phyloP scores from a whole-genome alignment of 2,329 filamentous ascomycete genomes.

The Ophiosphaerella narmari region DNA sequence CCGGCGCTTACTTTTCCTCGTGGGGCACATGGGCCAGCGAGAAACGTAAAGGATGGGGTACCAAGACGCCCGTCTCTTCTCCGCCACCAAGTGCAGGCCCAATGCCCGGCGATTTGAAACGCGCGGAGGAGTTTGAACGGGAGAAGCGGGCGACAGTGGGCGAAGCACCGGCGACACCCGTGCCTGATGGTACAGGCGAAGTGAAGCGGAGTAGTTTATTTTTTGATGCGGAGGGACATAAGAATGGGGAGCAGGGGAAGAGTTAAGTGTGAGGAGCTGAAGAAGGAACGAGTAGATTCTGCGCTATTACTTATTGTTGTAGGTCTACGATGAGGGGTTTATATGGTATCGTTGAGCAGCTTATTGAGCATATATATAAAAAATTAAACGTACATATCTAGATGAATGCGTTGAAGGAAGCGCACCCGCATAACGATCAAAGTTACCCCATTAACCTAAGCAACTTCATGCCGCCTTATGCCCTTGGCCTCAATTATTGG shows the following conservation, averaged over 20 bases:
- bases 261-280: not conserved
- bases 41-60: constrained; percentile 61
- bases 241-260: not conserved
- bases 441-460: too few species aligned
- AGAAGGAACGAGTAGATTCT: too few species aligned
- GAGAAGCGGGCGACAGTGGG: constrained; percentile 20
- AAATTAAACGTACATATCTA: too few species aligned
- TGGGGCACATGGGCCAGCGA: constrained; percentile 72
- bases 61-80: constrained; percentile 28
- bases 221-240: constrained; percentile 18
- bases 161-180: not conserved
- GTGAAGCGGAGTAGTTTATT: constrained; percentile 19
- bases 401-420: too few species aligned
- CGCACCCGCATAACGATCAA: too few species aligned
- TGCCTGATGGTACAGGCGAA: constrained; percentile 2
- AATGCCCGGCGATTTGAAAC: constrained; percentile 27
- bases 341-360: too few species aligned
- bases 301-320: not conserved
- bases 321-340: not conserved
- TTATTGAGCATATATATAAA: too few species aligned
- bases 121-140: constrained; percentile 32
- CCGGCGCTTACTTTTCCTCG: constrained; percentile 66
- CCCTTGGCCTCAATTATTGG: too few species aligned
- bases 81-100: constrained; percentile 22
- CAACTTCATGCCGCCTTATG: too few species aligned